Base-by-base conservation (phyloP, 1,284 basidiomycete species). In the Phaffia rhodozyma region DNA sequence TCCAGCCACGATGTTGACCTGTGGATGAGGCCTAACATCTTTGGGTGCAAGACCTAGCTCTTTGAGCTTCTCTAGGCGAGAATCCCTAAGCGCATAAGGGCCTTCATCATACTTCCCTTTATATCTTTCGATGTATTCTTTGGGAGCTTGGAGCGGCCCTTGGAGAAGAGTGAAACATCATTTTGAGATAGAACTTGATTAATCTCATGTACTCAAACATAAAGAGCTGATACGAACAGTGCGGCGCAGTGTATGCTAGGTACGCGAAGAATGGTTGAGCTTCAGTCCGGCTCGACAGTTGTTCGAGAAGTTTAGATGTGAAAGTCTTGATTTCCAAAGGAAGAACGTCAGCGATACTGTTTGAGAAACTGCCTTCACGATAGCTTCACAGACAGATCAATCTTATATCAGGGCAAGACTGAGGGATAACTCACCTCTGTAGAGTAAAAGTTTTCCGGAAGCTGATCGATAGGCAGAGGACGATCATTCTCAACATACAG, bases 91-190 rank as follows among this genome's bases (percentile, higher is more conserved):
- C 0, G 63, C 71, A 25, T 69, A 68, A 11, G 72, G 72, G 0
- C 73, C 73, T 16, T 63, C 70, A 55, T 72, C 70, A 64, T 75
- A 75, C 43, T 60, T 53, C 1, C 71, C 71, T 51, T 68, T 68
- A 58, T 72, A 73, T 66, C 70, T 69, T 27, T 61, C 72, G 5
- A 70, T 67, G 30, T 70, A 67, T 30, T 69, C 67, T 13, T 67
- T 63, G 13, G 68, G 68, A 20, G 69, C 68, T 64, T 73, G 71
- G 0, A 71, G 67, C 9, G 71, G 71, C 68, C 53, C 66, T 66
- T n/a, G 4, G 7, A 7, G 52, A 30, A 50, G 38, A 68, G 67
- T 9, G 52, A 32, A 3, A 66, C 67, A 9, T 58, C 61, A 27
- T 56, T 54, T 27, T 18, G n/a, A 21, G n/a, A 68, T 65, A 34